Conservation (phyloP, 352 stramenopile genomes). For the Phytophthora vignae region DNA sequence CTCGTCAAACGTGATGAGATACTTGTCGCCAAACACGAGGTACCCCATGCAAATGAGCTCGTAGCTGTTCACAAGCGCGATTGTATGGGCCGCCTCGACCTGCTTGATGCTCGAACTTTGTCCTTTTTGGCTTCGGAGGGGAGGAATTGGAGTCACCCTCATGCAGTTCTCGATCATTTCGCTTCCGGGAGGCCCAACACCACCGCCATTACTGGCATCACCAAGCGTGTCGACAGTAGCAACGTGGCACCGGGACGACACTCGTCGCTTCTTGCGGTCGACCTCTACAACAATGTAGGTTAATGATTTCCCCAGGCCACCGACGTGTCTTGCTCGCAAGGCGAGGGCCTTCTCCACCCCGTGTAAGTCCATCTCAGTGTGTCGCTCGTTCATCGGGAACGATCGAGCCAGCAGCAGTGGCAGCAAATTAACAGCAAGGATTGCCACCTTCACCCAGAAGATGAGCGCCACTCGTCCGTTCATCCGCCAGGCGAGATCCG, state of each 20-base stretch:
- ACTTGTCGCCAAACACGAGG: conserved; percentile 33
- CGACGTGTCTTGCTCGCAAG: neutral
- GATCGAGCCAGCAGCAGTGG: conserved; percentile 28
- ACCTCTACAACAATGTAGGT: neutral
- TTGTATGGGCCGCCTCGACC: neutral
- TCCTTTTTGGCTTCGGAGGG: conserved; percentile 5
- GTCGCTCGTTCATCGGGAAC: conserved; percentile 9
- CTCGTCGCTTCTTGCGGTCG: neutral
- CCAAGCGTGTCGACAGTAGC: neutral
- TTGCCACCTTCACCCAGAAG: conserved; percentile 37
- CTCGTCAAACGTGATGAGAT: conserved; percentile 29
- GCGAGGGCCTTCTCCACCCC: conserved; percentile 41
- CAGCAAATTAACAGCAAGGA: conserved; percentile 40
- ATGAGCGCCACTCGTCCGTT: conserved; percentile 40
- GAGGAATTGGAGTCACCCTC: neutral
- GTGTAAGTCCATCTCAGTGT: neutral
- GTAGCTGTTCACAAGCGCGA: conserved; percentile 27
- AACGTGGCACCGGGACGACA: neutral
- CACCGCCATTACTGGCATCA: neutral
- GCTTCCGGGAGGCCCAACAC: neutral
- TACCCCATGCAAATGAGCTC: conserved; percentile 39
- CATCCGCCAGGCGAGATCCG: conserved; percentile 35
- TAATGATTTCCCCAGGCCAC: neutral
- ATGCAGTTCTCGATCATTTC: neutral
- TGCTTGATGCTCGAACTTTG: neutral